phyloP scores from a whole-genome alignment of 495 filamentous ascomycete species.

The Tetracladium setigerum region DNA sequence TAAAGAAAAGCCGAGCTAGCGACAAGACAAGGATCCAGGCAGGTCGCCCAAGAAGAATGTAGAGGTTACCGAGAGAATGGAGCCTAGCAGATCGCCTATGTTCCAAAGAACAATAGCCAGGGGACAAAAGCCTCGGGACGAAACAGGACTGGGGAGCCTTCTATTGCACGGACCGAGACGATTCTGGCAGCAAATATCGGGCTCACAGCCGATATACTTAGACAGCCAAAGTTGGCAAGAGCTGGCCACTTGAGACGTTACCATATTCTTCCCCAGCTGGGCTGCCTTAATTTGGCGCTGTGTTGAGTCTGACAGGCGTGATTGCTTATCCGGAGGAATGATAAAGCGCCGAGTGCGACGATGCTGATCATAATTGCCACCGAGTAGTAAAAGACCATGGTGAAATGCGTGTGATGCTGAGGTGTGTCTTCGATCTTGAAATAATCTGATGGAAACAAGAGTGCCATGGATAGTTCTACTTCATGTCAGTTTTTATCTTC shows the following conservation, averaged over 20 bases:
- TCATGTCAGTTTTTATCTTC: neutral
- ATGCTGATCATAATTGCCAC: no score
- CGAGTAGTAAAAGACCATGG: no score
- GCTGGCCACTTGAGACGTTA: conserved; percentile 53
- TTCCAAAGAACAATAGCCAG: conserved; percentile 91
- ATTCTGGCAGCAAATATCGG: conserved; percentile 83
- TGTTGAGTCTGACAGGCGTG: no score
- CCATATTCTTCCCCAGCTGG: conserved; percentile 38
- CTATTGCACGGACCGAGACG: conserved; percentile 49
- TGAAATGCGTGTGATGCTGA: conserved; percentile 3
- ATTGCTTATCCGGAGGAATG: no score
- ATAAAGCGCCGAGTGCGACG: no score
- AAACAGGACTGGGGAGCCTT: conserved; percentile 45
- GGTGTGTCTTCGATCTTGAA: conserved; percentile 29
- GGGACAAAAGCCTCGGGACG: conserved; percentile 72
- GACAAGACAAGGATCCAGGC: conserved; percentile 51
- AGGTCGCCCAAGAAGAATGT: conserved; percentile 56
- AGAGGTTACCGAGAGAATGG: conserved; percentile 57
- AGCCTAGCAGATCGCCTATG: conserved; percentile 68
- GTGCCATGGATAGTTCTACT: neutral
- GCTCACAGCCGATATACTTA: conserved; percentile 77
- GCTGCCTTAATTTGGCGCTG: conserved; percentile 11
- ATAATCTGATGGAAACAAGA: conserved; percentile 6
- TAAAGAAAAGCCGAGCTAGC: conserved; percentile 54
- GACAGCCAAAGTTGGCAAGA: conserved; percentile 62